phyloP scores from a whole-genome alignment of 2,329 filamentous ascomycete genomes.

The Microdochium paspali region DNA sequence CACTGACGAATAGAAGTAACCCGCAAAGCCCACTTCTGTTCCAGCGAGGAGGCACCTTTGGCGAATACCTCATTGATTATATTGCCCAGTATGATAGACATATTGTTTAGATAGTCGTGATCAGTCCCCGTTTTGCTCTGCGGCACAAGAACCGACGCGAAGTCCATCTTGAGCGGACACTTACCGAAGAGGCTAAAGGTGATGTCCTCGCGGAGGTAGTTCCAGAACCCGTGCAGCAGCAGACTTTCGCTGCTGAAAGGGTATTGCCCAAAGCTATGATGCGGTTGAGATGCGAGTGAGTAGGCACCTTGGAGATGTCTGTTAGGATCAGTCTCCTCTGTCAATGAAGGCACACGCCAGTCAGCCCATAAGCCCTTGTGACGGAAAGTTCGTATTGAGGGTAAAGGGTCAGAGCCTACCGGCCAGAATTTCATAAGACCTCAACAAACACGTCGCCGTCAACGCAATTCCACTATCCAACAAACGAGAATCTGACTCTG shows the following conservation, averaged over 20 bases:
- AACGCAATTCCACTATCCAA: conserved; percentile 28
- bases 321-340: conserved; percentile 30
- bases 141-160: background rate
- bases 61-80: conserved; percentile 30
- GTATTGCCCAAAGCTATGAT: conserved; percentile 8
- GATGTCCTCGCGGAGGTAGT: conserved; percentile 42
- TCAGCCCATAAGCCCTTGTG: background rate
- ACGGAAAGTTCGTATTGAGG: no score
- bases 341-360: background rate
- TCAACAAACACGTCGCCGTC: conserved; percentile 34
- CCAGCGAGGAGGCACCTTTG: background rate
- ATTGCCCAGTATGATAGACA: conserved; percentile 31
- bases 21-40: conserved; percentile 10
- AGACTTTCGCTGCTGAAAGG: conserved; percentile 14
- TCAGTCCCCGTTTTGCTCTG: conserved; percentile 9
- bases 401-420: no score
- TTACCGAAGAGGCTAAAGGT: conserved; percentile 37
- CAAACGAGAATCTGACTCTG: conserved; percentile 14
- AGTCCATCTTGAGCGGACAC: conserved; percentile 29
- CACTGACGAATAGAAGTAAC: conserved; percentile 17
- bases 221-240: conserved; percentile 35
- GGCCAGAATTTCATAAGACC: conserved; percentile 38
- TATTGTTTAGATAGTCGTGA: conserved; percentile 26
- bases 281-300: conserved; percentile 25
- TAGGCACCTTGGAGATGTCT: conserved; percentile 35